Percentiles rank a stretch among this genome's conserved stretches.
Evolutionary conservation across 1,284 basidiomycete species (phyloP).

Genomic region (Melampsora larici-populina): DNA sequence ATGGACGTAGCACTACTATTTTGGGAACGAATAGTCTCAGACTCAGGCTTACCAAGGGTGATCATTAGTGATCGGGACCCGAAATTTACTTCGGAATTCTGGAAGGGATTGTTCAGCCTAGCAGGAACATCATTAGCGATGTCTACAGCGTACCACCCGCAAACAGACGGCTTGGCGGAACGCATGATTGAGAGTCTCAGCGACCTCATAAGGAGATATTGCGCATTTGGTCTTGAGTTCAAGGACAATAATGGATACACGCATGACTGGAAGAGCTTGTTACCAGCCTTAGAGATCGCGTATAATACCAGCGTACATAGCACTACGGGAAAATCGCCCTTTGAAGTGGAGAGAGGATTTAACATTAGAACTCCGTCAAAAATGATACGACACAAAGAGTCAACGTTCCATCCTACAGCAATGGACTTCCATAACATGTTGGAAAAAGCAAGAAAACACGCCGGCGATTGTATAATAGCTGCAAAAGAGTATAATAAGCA

Average conservation of each 20-base stretch:
- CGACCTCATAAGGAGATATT: too few relatives aligned
- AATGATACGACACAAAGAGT: not conserved
- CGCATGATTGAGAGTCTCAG: too few relatives aligned
- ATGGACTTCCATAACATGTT: slow-evolving; percentile 6
- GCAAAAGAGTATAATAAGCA: slow-evolving; percentile 7
- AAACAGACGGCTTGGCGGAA: too few relatives aligned
- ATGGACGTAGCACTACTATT: slow-evolving; percentile 26
- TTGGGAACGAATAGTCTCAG: slow-evolving; percentile 20
- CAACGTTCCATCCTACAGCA: slow-evolving; percentile 12
- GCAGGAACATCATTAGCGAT: slow-evolving; percentile 52
- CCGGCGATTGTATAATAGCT: not conserved
- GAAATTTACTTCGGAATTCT: slow-evolving; percentile 57
- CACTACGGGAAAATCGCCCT: too few relatives aligned
- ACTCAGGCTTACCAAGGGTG: slow-evolving; percentile 52
- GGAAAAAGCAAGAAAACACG: not conserved
- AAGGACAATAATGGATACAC: too few relatives aligned
- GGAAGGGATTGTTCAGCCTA: slow-evolving; percentile 55
- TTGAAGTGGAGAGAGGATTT: too few relatives aligned
- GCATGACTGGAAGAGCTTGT: too few relatives aligned
- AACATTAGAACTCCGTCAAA: too few relatives aligned
- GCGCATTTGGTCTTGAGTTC: too few relatives aligned
- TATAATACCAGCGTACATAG: slow-evolving; percentile 3
- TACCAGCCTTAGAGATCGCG: too few relatives aligned
- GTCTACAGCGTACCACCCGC: not conserved
- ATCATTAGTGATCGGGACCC: slow-evolving; percentile 58